Conservation (phyloP, 139 green algal genomes). For the Tetratostichococcus sp. region DNA sequence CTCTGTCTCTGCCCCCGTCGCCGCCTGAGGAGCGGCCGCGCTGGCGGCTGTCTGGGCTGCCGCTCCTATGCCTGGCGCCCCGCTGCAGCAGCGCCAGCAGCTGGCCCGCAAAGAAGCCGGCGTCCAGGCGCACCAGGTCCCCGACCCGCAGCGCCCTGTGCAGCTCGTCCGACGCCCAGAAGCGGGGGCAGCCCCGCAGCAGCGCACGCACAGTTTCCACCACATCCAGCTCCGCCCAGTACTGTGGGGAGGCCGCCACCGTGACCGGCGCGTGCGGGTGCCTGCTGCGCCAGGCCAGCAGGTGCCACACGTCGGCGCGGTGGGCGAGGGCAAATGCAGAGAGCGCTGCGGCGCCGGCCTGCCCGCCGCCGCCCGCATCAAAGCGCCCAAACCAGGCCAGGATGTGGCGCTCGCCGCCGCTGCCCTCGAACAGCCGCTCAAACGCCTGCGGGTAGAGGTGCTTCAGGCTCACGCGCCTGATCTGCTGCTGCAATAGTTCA, state of each 20-base stretch:
- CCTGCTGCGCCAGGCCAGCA: constrained; percentile 64
- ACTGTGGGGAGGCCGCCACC: constrained; percentile 66
- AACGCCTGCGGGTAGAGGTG: background rate
- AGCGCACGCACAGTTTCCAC: constrained; percentile 27
- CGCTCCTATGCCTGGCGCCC: background rate
- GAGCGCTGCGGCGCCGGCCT: constrained; percentile 52
- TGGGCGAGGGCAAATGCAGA: constrained; percentile 45
- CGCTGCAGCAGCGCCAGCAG: constrained; percentile 15
- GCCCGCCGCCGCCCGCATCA: background rate
- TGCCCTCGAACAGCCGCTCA: background rate
- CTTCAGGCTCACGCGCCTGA: no score
- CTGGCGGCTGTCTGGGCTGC: background rate
- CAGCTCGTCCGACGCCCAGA: constrained; percentile 43
- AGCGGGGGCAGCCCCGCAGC: constrained; percentile 26
- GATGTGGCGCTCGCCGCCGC: background rate
- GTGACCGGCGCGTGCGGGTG: constrained; percentile 68
- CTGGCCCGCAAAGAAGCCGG: constrained; percentile 16
- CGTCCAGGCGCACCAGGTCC: constrained; percentile 37
- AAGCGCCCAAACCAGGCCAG: background rate
- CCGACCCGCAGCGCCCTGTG: constrained; percentile 16
- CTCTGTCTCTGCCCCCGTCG: constrained; percentile 10
- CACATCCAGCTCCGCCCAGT: constrained; percentile 73
- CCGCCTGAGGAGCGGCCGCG: no score
- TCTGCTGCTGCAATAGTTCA: no score
- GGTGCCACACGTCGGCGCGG: constrained; percentile 49